Evolutionary conservation across 306 rosid genomes (phyloP).

Genomic region (Trifolium fragiferum): DNA sequence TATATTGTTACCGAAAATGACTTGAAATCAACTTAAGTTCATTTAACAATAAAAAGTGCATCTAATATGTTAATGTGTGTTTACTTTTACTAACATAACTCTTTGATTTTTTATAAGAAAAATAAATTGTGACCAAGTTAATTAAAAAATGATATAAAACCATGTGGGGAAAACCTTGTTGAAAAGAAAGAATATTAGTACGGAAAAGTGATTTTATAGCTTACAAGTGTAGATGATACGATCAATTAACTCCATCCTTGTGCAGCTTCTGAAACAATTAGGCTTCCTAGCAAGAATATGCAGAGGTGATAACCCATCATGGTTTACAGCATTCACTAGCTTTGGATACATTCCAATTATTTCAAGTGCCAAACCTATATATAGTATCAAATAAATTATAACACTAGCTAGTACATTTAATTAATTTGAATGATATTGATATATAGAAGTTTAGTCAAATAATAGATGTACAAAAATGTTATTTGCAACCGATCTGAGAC

Average conservation of each 20-base stretch:
- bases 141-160: too few species aligned
- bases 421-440: neutral
- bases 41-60: too few species aligned
- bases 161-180: neutral
- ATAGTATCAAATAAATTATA: neutral
- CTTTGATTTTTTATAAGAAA: too few species aligned
- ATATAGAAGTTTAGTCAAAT: neutral
- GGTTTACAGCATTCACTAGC: constrained; percentile 42
- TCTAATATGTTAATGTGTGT: too few species aligned
- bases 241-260: constrained; percentile 43
- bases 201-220: constrained; percentile 1
- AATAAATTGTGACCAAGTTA: too few species aligned
- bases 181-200: neutral
- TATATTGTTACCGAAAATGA: too few species aligned
- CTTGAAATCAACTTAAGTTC: too few species aligned
- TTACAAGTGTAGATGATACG: constrained; percentile 47
- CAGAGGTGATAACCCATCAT: constrained; percentile 47
- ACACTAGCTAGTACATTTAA: neutral
- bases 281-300: constrained; percentile 57
- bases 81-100: too few species aligned
- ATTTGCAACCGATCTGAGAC: too few species aligned
- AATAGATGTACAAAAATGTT: too few species aligned
- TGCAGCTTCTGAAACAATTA: constrained; percentile 53
- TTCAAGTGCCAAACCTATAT: constrained; percentile 55
- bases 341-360: constrained; percentile 42